Evolutionary conservation across 2,329 filamentous ascomycete genomes (phyloP), one percentile per base, ranked within the genome.

Genomic region (Ampelomyces quisqualis): DNA sequence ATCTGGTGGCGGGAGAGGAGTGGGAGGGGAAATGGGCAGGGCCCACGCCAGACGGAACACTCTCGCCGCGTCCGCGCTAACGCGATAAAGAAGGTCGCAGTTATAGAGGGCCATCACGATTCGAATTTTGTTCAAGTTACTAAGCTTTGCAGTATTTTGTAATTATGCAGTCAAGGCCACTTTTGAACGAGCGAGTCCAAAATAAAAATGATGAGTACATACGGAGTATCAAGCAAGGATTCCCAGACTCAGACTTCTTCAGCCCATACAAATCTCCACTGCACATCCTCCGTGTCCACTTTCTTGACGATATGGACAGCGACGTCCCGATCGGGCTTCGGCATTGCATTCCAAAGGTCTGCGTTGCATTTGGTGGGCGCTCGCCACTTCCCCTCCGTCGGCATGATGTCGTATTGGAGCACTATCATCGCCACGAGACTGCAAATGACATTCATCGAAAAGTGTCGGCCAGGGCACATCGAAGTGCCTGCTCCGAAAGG

Each of bases 401-500:
- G 58, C 10, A 24, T 10, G 3, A 70, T 33, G 33, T 71, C 62
- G 39, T 60, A 70, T 6, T 64, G 51, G 22, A 65, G 27, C 9
- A 69, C 24, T 11, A 70, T 28, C 51, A 70, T 62, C 0, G 65
- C 59, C 1, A 53, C 59, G 7, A 68, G 38, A 5, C 57, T 55
- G 9, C 67, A 27, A 13, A 70, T 64, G 19, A 67, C 61, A 7
- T 57, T 65, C 1, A 42, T 65, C 0, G 68, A 67, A 37, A 70
- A 70, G 40, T 70, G 62, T 5, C 67, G 55, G 5, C 68, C 68
- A 2, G 69, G 68, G 40, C 68, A 71, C 38, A 70, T 56, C 0
- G 57, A 62, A 4, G 41, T 39, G 0, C 67, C 66, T 2, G 65
- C 59, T 5, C 68, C 67, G 40, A 70, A 70, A 0, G 57, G 58